phyloP scores from a whole-genome alignment of 805 yeast genomes.

The Martiniozyma abietophila region DNA sequence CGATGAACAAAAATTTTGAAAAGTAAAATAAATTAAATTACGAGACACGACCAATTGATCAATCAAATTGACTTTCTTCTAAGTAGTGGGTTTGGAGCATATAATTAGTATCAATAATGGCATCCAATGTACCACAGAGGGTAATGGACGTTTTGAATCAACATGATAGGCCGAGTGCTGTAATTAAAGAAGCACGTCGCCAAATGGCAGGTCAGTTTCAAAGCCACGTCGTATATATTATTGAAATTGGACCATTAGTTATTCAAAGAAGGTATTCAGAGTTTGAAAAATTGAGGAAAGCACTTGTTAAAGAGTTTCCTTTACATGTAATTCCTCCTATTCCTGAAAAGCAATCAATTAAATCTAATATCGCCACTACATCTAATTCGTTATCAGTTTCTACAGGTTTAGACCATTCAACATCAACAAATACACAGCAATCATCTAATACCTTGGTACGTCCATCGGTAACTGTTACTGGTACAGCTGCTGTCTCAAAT shows the following conservation, averaged over 20 bases:
- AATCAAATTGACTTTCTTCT: too few relatives aligned
- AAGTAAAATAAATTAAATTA: too few relatives aligned
- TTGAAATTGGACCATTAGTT: slow-evolving; percentile 46
- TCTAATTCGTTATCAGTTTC: slow-evolving; percentile 20
- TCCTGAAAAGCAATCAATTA: slow-evolving; percentile 71
- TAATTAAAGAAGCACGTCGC: slow-evolving; percentile 77
- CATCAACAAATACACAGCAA: not conserved
- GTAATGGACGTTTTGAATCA: slow-evolving; percentile 17
- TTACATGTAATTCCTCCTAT: slow-evolving; percentile 85
- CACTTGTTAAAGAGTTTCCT: slow-evolving; percentile 67
- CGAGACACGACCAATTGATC: too few relatives aligned
- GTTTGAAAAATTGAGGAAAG: slow-evolving; percentile 72
- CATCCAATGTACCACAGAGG: slow-evolving; percentile 18
- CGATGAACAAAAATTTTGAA: too few relatives aligned
- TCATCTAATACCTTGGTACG: not conserved
- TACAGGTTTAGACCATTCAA: slow-evolving; percentile 6
- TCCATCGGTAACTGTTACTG: not conserved
- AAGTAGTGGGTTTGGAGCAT: too few relatives aligned
- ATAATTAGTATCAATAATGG: slow-evolving; percentile 16
- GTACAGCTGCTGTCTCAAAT: not conserved
- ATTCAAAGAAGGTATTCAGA: slow-evolving; percentile 88
- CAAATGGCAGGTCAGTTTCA: slow-evolving; percentile 50
- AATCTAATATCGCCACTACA: slow-evolving; percentile 25
- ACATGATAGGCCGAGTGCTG: slow-evolving; percentile 12
- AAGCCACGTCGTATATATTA: slow-evolving; percentile 71